Conservation (phyloP, 108 stramenopile genomes). For the Cyclotella cryptica region DNA sequence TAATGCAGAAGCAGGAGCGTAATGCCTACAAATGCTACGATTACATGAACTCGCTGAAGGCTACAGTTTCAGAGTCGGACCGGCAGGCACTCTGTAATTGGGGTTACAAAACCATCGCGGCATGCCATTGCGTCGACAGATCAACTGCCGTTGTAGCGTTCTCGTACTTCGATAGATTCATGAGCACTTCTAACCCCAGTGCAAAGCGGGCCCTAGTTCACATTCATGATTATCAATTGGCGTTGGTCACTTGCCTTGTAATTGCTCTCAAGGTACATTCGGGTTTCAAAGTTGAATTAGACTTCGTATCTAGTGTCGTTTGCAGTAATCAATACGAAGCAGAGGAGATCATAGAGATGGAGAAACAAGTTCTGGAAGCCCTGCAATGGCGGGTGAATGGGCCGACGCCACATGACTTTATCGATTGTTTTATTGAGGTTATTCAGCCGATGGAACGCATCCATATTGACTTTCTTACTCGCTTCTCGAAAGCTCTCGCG, state of each 20-base stretch:
- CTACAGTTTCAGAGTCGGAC: neutral
- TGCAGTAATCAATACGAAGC: conserved; percentile 11
- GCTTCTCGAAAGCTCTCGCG: neutral
- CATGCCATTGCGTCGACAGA: conserved; percentile 25
- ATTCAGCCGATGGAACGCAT: neutral
- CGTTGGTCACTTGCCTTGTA: conserved; percentile 24
- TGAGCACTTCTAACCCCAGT: conserved; percentile 8
- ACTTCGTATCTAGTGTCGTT: conserved; percentile 23
- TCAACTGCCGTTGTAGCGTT: conserved; percentile 8
- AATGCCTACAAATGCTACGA: neutral
- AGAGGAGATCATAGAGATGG: conserved; percentile 19
- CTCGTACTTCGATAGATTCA: conserved; percentile 42
- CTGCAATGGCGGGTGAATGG: conserved; percentile 30
- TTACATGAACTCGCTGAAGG: neutral
- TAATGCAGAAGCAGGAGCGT: conserved; percentile 7
- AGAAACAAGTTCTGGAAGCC: conserved; percentile 6
- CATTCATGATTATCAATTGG: conserved; percentile 15
- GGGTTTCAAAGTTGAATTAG: conserved; percentile 22
- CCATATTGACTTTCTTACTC: neutral
- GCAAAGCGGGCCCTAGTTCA: neutral
- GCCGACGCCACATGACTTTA: conserved; percentile 37
- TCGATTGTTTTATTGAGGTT: conserved; percentile 6
- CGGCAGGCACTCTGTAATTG: conserved; percentile 17
- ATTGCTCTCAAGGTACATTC: conserved; percentile 32
- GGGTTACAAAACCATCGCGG: conserved; percentile 25